Percentiles rank a stretch among this genome's conserved stretches.
Evolutionary conservation across 2,329 filamentous ascomycete genomes (phyloP).

Genomic region (Tolypocladium tundrense): DNA sequence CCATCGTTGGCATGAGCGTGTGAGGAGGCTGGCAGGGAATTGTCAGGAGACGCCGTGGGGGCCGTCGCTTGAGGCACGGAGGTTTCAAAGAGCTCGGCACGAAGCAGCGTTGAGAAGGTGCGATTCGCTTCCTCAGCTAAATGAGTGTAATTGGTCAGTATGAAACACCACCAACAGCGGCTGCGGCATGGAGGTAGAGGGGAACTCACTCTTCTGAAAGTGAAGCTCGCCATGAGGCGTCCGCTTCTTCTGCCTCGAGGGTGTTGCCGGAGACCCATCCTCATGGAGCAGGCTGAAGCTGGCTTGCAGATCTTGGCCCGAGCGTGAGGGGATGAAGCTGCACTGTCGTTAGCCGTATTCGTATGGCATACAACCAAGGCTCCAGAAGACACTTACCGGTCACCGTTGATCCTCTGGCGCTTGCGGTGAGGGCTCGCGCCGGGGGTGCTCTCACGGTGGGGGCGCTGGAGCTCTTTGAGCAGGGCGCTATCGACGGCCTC

Average conservation of each 20-base stretch:
- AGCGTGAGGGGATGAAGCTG: conserved; percentile 91
- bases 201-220: conserved; percentile 75
- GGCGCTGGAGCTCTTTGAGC: conserved; percentile 38
- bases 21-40: conserved; percentile 35
- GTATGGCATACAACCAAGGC: neutral
- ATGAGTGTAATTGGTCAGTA: conserved; percentile 1
- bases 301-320: conserved; percentile 85
- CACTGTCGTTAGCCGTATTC: conserved; percentile 10
- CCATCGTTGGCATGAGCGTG: conserved; percentile 51
- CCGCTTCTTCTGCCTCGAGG: conserved; percentile 74
- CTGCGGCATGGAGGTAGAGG: neutral
- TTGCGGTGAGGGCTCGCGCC: conserved; percentile 47
- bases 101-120: conserved; percentile 78
- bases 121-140: conserved; percentile 85
- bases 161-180: neutral
- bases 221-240: conserved; percentile 83
- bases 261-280: conserved; percentile 84
- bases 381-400: conserved; percentile 36
- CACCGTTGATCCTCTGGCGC: conserved; percentile 48
- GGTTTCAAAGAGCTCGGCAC: conserved; percentile 85
- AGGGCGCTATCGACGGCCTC: conserved; percentile 41
- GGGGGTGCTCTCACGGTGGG: conserved; percentile 41
- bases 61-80: conserved; percentile 75
- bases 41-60: conserved; percentile 51
- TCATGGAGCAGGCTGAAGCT: conserved; percentile 89